phyloP scores from a whole-genome alignment of 1,284 basidiomycete species.

The Testicularia cyperi region DNA sequence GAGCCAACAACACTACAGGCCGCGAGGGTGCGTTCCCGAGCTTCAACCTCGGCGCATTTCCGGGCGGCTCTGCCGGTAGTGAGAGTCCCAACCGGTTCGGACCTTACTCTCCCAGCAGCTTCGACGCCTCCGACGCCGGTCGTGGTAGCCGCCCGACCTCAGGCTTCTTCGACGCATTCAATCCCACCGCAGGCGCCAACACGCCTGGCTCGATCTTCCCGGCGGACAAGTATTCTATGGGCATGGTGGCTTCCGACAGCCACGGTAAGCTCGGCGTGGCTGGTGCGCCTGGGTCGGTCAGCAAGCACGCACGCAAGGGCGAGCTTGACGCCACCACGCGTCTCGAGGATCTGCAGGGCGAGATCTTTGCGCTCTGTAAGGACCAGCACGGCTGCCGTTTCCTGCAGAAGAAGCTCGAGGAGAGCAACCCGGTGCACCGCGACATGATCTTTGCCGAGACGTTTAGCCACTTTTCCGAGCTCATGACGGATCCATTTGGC shows the following conservation, averaged over 20 bases:
- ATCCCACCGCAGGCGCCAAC: constrained; percentile 31
- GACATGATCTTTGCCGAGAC: constrained; percentile 99
- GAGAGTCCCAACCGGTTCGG: constrained; percentile 43
- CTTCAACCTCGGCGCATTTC: constrained; percentile 39
- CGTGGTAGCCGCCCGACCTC: constrained; percentile 38
- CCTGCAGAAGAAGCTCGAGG: constrained; percentile 98
- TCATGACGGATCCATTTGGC: constrained; percentile 99
- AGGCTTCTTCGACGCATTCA: constrained; percentile 51
- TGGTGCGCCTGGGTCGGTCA: constrained; percentile 13
- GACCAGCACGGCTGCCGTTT: constrained; percentile 99
- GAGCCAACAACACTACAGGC: too few relatives aligned
- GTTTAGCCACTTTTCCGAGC: constrained; percentile 93
- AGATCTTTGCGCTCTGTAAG: constrained; percentile 91
- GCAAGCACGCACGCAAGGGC: constrained; percentile 67
- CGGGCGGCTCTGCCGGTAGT: constrained; percentile 17
- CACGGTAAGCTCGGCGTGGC: constrained; percentile 25
- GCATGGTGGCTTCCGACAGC: constrained; percentile 20
- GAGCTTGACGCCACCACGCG: constrained; percentile 82
- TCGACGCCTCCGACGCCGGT: constrained; percentile 22
- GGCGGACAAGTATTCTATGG: constrained; percentile 38
- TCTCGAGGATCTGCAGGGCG: constrained; percentile 88
- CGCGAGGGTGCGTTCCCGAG: constrained; percentile 22
- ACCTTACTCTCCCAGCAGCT: constrained; percentile 35
- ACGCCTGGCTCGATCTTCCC: constrained; percentile 29
- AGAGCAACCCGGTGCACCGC: constrained; percentile 73